Evolutionary conservation across 768 basidiomycete species (phyloP).

Genomic region (Peribolospora kevripleyi): DNA sequence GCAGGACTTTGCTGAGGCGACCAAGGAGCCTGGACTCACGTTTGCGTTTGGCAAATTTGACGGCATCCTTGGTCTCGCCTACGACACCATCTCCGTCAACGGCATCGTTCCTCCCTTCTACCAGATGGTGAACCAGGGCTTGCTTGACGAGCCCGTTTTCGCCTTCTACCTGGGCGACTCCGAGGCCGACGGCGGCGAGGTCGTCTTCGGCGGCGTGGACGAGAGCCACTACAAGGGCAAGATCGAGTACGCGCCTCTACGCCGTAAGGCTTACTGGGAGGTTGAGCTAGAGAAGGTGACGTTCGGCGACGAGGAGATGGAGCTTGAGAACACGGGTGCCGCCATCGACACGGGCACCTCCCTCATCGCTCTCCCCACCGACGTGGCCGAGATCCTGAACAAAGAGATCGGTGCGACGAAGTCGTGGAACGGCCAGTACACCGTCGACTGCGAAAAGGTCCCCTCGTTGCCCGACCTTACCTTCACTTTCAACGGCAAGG

Average conservation of each 20-base stretch:
- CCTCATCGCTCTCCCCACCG: slow-evolving; percentile 73
- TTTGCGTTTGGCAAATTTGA: slow-evolving; percentile 82
- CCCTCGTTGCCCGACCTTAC: slow-evolving; percentile 58
- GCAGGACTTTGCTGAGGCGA: slow-evolving; percentile 85
- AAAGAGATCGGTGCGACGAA: slow-evolving; percentile 73
- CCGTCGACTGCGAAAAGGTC: slow-evolving; percentile 65
- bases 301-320: slow-evolving; percentile 67
- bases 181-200: slow-evolving; percentile 51
- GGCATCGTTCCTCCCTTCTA: slow-evolving; percentile 83
- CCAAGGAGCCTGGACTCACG: slow-evolving; percentile 83
- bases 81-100: slow-evolving; percentile 88
- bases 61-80: slow-evolving; percentile 79
- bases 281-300: slow-evolving; percentile 68
- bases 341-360: slow-evolving; percentile 44
- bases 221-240: slow-evolving; percentile 46
- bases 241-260: slow-evolving; percentile 65
- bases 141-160: slow-evolving; percentile 69
- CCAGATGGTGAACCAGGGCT: slow-evolving; percentile 55
- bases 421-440: slow-evolving; percentile 90
- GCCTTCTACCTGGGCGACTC: slow-evolving; percentile 77
- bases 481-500: slow-evolving; percentile 48
- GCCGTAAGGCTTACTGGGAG: slow-evolving; percentile 59
- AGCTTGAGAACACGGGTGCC: slow-evolving; percentile 55
- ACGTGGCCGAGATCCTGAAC: slow-evolving; percentile 95
- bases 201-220: slow-evolving; percentile 78